A percentile compares a stretch with the other conserved stretches of the same genome.
These are phyloP conservation scores for Grammothele lineata DNA, from an alignment of 768 basidiomycete genomes.

Conservation along the genomic window DNA sequence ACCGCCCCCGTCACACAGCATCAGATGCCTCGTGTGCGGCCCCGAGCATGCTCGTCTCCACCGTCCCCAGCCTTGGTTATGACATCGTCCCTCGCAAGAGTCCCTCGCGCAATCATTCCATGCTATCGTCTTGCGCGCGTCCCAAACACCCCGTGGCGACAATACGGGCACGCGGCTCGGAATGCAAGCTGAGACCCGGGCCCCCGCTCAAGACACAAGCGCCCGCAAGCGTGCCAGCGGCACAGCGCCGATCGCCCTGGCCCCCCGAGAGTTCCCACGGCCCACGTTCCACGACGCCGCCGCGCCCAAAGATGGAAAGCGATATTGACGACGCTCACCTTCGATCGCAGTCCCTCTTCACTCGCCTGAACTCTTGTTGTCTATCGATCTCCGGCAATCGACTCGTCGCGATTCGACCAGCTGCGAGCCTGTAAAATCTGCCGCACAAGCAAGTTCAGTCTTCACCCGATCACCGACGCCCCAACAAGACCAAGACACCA, in stretches of 20 bases:
- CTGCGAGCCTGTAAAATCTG: conserved; percentile 12
- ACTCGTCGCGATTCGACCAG: conserved; percentile 7
- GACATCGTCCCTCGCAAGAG: conserved; percentile 9
- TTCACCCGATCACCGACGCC: no score
- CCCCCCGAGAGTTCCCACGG: conserved; percentile 14
- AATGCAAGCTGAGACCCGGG: no score
- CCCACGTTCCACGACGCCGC: conserved; percentile 24
- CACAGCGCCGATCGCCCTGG: no score
- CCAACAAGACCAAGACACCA: background rate
- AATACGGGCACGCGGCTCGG: no score
- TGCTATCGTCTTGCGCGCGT: background rate
- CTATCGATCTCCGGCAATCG: conserved; percentile 14
- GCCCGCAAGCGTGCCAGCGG: no score
- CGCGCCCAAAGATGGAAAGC: conserved; percentile 2
- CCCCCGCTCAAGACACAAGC: no score
- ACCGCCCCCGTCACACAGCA: no score
- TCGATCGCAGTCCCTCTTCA: conserved; percentile 10
- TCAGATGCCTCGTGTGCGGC: conserved; percentile 17
- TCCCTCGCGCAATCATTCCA: conserved; percentile 1
- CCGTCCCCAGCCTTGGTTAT: conserved; percentile 15
- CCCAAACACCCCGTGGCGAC: background rate
- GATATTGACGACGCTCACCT: conserved; percentile 21
- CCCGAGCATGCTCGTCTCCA: conserved; percentile 6
- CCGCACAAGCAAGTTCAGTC: background rate
- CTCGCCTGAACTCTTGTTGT: conserved; percentile 6